A percentile compares a stretch with the other conserved stretches of the same genome.
These are phyloP conservation scores for Aspergillus steynii DNA, from an alignment of 495 filamentous ascomycete species.

Conservation along the genomic window DNA sequence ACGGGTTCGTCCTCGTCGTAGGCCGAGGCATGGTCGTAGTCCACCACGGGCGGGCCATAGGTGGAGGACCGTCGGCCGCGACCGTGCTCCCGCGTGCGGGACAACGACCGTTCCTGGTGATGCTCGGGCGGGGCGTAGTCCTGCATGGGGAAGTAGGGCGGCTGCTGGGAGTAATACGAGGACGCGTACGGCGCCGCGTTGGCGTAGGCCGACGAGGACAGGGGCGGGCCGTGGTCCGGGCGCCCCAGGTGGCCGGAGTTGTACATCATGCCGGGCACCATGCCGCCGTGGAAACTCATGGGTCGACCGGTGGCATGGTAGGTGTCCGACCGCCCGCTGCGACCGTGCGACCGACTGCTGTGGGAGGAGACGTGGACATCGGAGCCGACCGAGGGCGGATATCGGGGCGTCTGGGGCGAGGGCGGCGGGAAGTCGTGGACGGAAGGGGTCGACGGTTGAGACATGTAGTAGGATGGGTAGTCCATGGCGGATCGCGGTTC, in stretches of 20 bases:
- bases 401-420: conserved; percentile 31
- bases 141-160: conserved; percentile 18
- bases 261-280: conserved; percentile 39
- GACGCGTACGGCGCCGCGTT: conserved; percentile 31
- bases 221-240: conserved; percentile 41
- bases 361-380: conserved; percentile 30
- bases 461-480: conserved; percentile 25
- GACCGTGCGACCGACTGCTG: conserved; percentile 28
- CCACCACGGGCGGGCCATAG: conserved; percentile 33
- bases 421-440: conserved; percentile 36
- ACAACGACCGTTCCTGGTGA: conserved; percentile 34
- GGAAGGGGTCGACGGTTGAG: conserved; percentile 24
- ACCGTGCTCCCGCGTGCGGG: conserved; percentile 33
- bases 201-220: conserved; percentile 37
- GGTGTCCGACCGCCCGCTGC: conserved; percentile 32
- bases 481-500: conserved; percentile 33
- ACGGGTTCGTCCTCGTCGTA: conserved; percentile 32
- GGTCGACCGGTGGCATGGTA: conserved; percentile 40
- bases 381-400: conserved; percentile 23
- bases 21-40: conserved; percentile 26
- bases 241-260: conserved; percentile 25
- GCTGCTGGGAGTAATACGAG: conserved; percentile 27
- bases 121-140: conserved; percentile 24
- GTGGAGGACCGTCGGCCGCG: conserved; percentile 34
- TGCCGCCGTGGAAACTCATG: conserved; percentile 46